These are phyloP conservation scores for Trypanosoma boissoni DNA, from an alignment of 208 protist species.

Conservation along the genomic window DNA sequence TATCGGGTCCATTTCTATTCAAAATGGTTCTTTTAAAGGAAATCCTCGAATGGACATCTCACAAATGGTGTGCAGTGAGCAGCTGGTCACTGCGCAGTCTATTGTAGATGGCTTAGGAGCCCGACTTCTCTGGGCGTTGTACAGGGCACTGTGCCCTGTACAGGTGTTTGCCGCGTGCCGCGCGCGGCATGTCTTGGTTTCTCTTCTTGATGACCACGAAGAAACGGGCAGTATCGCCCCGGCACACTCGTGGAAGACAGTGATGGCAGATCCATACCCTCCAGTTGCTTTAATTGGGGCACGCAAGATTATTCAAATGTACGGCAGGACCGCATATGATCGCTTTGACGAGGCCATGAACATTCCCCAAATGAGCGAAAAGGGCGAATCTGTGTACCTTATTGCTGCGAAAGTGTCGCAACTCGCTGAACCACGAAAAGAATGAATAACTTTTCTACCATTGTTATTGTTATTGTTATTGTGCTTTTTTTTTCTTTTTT, in stretches of 20 bases:
- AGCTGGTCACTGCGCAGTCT: constrained; percentile 33
- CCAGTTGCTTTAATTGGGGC: constrained; percentile 57
- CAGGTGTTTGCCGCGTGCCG: constrained; percentile 51
- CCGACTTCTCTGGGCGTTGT: constrained; percentile 71
- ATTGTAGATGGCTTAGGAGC: constrained; percentile 37
- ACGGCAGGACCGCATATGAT: constrained; percentile 24
- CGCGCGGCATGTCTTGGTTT: constrained; percentile 57
- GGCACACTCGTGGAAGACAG: constrained; percentile 45
- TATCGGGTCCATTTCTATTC: constrained; percentile 50
- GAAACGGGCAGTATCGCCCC: constrained; percentile 23
- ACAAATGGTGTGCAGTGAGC: constrained; percentile 35
- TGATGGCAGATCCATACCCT: constrained; percentile 56
- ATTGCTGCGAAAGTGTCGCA: constrained; percentile 25
- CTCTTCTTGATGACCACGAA: constrained; percentile 30
- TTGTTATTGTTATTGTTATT: background rate
- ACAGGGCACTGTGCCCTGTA: constrained; percentile 42
- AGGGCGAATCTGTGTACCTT: constrained; percentile 26
- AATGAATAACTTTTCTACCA: constrained; percentile 1
- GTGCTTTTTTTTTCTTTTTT: constrained; percentile 2
- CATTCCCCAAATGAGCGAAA: constrained; percentile 23
- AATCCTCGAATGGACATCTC: constrained; percentile 27
- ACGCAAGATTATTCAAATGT: constrained; percentile 43
- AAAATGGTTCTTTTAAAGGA: constrained; percentile 31
- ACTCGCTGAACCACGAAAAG: constrained; percentile 18
- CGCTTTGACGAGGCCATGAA: constrained; percentile 31